Evolutionary conservation across 2,329 filamentous ascomycete genomes (phyloP), one percentile per base, ranked within the genome.

Genomic region (Aspergillus sp.): DNA sequence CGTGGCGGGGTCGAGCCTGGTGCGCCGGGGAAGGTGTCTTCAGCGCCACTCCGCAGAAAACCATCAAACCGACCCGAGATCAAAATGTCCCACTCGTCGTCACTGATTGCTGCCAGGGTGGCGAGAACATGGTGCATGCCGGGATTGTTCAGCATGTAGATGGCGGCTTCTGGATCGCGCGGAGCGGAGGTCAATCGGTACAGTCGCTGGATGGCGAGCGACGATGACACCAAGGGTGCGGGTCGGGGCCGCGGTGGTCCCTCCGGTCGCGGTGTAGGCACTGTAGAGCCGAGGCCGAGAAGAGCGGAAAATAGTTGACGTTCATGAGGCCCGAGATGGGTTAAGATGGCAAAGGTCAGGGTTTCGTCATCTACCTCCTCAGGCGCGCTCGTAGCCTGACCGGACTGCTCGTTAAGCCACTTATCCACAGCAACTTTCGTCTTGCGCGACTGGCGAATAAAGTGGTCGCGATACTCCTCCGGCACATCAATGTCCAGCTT

Each of bases 81-180:
- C 11, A 98, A 83, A 58, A 98, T 96, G 64, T 97, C 94, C 94
- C 94, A 98, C 76, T 98, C 94, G n/a, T 91, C 90, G 50, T 88
- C 86, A 71, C 90, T 95, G 68, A 98, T 95, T 55, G 93, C 91
- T 38, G 90, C 88, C 53, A 97, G 83, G 0, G 94, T 96, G 42
- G 91, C 88, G 3, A 98, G 86, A 32, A 96, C 87, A 70, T 95
- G 90, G 74, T 98, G 94, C 52, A 95, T 86, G 11, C 86, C 82
- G 0, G 88, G 88, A 73, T 97, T 90, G 73, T 90, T 92, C 64
- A 97, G 84, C 51, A 98, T 85, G 72, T 91, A 97, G 67, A 95
- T 88, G 11, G 90, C 91, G 5, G 88, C 88, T 74, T 97, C 92
- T 17, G 92, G 90, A 70, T 96, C 92, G 50, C 94, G 88, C 0